Evolutionary conservation across 2,329 filamentous ascomycete species (phyloP).

Genomic region (Xylariaceae sp.): DNA sequence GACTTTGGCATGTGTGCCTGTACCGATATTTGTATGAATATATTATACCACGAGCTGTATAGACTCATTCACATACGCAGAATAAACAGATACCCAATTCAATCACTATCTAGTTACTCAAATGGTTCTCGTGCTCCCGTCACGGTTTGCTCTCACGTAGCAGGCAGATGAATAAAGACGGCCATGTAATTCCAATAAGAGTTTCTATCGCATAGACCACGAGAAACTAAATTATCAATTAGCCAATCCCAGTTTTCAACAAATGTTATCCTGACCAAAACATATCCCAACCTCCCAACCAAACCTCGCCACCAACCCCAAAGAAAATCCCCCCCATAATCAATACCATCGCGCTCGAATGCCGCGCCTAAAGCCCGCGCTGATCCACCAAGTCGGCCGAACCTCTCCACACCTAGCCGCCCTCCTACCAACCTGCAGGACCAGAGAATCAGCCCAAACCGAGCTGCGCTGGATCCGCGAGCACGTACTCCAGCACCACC

Average conservation of each 20-base stretch:
- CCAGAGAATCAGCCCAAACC: constrained; percentile 51
- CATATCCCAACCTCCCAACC: no score
- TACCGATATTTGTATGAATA: constrained; percentile 8
- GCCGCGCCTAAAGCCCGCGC: constrained; percentile 59
- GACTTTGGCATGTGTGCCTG: neutral
- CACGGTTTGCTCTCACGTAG: neutral
- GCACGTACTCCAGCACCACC: constrained; percentile 40
- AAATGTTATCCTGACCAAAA: no score
- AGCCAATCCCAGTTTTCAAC: no score
- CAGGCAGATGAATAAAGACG: neutral
- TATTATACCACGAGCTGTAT: constrained; percentile 1
- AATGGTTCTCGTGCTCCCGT: neutral
- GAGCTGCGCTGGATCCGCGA: constrained; percentile 71
- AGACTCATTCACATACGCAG: neutral
- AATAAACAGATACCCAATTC: constrained; percentile 1
- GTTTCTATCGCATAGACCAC: constrained; percentile 9
- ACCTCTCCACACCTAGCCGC: constrained; percentile 54
- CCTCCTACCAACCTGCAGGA: constrained; percentile 58
- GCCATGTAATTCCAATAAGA: neutral
- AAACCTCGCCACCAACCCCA: neutral
- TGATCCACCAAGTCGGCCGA: constrained; percentile 51
- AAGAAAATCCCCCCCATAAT: neutral
- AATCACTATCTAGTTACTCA: constrained; percentile 8
- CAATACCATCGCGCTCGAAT: no score
- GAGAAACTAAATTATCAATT: neutral